phyloP scores from a whole-genome alignment of 805 yeast species.

The Hanseniaspora mollemarum region DNA sequence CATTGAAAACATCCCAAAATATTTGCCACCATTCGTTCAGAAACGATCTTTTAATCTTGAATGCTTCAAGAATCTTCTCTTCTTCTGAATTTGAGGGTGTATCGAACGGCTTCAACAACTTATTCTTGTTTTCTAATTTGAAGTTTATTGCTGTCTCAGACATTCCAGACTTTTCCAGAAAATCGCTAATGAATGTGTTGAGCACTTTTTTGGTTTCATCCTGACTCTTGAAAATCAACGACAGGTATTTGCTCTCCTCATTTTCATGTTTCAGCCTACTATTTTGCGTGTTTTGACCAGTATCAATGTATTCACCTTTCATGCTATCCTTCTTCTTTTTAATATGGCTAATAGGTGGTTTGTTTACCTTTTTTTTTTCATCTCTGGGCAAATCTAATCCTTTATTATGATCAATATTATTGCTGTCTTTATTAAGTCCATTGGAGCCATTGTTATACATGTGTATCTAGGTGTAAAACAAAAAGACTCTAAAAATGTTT shows the following conservation, averaged over 20 bases:
- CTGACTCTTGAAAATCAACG: neutral
- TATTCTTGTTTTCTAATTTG: conserved; percentile 43
- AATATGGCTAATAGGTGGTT: neutral
- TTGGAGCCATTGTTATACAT: too few species aligned
- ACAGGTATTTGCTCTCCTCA: neutral
- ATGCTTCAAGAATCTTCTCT: conserved; percentile 29
- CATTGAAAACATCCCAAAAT: conserved; percentile 87
- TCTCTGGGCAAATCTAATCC: neutral
- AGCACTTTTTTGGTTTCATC: conserved; percentile 38
- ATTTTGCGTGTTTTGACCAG: neutral
- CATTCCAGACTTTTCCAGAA: conserved; percentile 60
- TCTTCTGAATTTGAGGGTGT: conserved; percentile 13
- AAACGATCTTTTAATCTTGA: conserved; percentile 55
- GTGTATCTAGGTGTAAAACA: too few species aligned
- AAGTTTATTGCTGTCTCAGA: conserved; percentile 63
- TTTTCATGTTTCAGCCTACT: neutral
- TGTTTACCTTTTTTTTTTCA: neutral
- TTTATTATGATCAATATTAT: too few species aligned
- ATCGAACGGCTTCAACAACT: conserved; percentile 38
- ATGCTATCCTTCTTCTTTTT: neutral
- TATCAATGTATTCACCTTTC: neutral
- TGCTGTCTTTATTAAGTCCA: too few species aligned
- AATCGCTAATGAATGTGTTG: conserved; percentile 80
- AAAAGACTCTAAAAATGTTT: too few species aligned
- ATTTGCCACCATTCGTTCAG: conserved; percentile 93